Percentiles rank a stretch among this genome's conserved stretches.
Evolutionary conservation across 2,329 filamentous ascomycete genomes (phyloP).

Genomic region (Ophiostoma tasmaniense): DNA sequence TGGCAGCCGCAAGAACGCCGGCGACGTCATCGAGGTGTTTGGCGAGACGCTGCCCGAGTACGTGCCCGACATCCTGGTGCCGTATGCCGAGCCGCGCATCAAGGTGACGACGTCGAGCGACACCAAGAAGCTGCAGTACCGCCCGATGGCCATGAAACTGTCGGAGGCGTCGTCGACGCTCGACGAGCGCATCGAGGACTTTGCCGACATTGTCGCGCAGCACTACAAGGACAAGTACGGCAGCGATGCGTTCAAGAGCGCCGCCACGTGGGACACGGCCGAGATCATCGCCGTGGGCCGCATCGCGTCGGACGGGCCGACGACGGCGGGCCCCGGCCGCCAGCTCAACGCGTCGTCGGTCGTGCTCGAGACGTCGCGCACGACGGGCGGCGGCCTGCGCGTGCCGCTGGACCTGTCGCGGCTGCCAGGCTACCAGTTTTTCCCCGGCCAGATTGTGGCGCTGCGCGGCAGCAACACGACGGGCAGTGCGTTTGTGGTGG

Average conservation of each 20-base stretch:
- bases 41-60: constrained; percentile 64
- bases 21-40: constrained; percentile 73
- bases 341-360: constrained; percentile 79
- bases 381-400: constrained; percentile 72
- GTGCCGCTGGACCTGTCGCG: constrained; percentile 70
- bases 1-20: constrained; percentile 65
- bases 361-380: constrained; percentile 78
- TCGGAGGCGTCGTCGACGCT: constrained; percentile 87
- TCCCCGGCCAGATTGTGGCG: constrained; percentile 89
- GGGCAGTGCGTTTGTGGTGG: constrained; percentile 72
- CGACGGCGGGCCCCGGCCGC: neutral
- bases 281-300: constrained; percentile 86
- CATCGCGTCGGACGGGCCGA: constrained; percentile 72
- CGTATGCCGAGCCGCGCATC: constrained; percentile 67
- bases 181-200: constrained; percentile 92
- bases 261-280: constrained; percentile 72
- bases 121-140: constrained; percentile 83
- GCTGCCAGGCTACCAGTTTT: constrained; percentile 67
- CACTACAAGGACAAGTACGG: constrained; percentile 53
- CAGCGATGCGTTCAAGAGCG: constrained; percentile 76
- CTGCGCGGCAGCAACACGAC: constrained; percentile 79
- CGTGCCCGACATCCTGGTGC: constrained; percentile 62
- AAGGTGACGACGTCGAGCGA: constrained; percentile 81
- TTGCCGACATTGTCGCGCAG: constrained; percentile 62
- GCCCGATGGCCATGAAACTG: constrained; percentile 88